phyloP scores from a whole-genome alignment of 2,329 filamentous ascomycete genomes.

The Ophiostoma populinum region DNA sequence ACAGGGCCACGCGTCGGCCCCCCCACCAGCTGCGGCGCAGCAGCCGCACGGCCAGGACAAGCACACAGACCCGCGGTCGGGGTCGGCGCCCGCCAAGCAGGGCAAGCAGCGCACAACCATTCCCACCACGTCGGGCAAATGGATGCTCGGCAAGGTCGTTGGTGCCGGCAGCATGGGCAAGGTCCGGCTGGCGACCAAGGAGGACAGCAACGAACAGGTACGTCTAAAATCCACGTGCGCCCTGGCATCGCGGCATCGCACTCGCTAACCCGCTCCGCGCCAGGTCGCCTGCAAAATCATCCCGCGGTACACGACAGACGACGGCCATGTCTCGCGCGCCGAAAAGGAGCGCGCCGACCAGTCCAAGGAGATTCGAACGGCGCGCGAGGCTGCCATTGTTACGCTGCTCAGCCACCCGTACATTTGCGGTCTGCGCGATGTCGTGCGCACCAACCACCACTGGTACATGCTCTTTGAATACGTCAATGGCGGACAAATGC shows the following conservation, averaged over 20 bases:
- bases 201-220: slow-evolving; percentile 82
- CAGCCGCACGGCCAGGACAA: slow-evolving; percentile 14
- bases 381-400: slow-evolving; percentile 89
- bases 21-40: slow-evolving; percentile 1
- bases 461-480: slow-evolving; percentile 99
- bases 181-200: slow-evolving; percentile 85
- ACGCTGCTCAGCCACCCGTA: slow-evolving; percentile 88
- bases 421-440: slow-evolving; percentile 89
- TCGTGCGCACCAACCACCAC: slow-evolving; percentile 89
- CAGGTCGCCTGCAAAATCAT: slow-evolving; percentile 96
- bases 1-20: too few relatives aligned
- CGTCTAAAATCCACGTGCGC: too few relatives aligned
- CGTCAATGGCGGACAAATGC: slow-evolving; percentile 97
- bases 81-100: slow-evolving; percentile 29
- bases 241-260: too few relatives aligned
- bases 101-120: slow-evolving; percentile 61
- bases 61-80: slow-evolving; percentile 26
- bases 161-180: slow-evolving; percentile 98
- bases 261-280: background rate
- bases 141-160: slow-evolving; percentile 91
- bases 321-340: slow-evolving; percentile 51
- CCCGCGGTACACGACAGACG: slow-evolving; percentile 74
- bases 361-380: slow-evolving; percentile 89
- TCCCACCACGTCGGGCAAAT: slow-evolving; percentile 77
- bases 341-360: slow-evolving; percentile 84